A percentile compares a stretch with the other conserved stretches of the same genome.
These are phyloP conservation scores for Carallia pectinifolia DNA, from an alignment of 345 rosid genomes.

Conservation along the genomic window DNA sequence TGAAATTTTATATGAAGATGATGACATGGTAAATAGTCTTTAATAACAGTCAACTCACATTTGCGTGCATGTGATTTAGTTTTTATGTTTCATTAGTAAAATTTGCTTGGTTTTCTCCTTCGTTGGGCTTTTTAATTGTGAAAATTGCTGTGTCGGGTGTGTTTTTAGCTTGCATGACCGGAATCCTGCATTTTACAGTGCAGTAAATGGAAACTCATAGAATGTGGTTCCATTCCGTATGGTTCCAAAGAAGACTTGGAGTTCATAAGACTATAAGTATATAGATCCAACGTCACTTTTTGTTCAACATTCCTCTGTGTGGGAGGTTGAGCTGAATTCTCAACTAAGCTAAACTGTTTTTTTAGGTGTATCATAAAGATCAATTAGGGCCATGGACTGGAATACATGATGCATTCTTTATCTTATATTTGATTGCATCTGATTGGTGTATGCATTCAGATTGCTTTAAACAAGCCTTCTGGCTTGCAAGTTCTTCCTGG, in stretches of 20 bases:
- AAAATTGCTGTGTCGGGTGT: not conserved
- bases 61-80: not conserved
- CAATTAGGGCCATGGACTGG: not conserved
- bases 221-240: not conserved
- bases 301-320: no score
- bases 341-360: not conserved
- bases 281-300: no score
- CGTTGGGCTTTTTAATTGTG: not conserved
- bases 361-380: not conserved
- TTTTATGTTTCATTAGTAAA: not conserved
- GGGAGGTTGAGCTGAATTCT: no score
- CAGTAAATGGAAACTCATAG: no score
- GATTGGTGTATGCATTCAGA: conserved; percentile 38
- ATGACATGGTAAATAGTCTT: conserved; percentile 51
- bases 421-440: not conserved
- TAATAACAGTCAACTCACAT: not conserved
- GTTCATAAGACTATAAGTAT: no score
- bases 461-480: conserved; percentile 88
- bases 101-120: no score
- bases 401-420: not conserved
- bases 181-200: not conserved
- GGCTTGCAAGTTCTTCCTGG: conserved; percentile 93
- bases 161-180: not conserved
- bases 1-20: conserved; percentile 66
- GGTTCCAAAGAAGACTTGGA: not conserved